Evolutionary conservation across 345 rosid species (phyloP).

Genomic region (Brassica cretica): DNA sequence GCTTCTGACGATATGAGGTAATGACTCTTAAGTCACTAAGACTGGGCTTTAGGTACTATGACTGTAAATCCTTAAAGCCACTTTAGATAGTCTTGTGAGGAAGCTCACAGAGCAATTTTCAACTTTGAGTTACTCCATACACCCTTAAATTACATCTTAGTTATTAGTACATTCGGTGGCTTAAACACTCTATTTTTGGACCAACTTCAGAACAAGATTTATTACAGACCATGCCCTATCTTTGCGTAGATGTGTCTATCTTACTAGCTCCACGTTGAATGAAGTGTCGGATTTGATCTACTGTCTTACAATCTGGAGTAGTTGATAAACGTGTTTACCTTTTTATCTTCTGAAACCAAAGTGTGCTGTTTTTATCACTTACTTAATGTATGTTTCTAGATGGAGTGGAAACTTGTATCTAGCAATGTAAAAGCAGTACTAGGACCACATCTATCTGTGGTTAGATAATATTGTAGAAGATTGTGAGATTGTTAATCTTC

Average conservation of each 20-base stretch:
- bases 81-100: background rate
- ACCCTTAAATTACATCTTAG: background rate
- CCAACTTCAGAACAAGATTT: background rate
- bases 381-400: background rate
- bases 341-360: conserved; percentile 3
- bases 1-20: conserved; percentile 92
- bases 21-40: conserved; percentile 2
- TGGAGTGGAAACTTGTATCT: conserved; percentile 22
- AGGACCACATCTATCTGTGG: conserved; percentile 23
- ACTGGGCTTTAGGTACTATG: background rate
- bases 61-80: background rate
- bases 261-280: background rate
- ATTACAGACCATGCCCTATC: background rate
- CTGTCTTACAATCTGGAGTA: background rate
- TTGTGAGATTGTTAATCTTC: background rate
- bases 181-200: conserved; percentile 3
- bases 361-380: conserved; percentile 2
- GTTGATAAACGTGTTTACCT: conserved; percentile 4
- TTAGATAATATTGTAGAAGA: background rate
- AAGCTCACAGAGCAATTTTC: background rate
- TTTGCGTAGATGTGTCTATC: background rate
- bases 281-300: background rate
- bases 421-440: background rate
- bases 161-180: background rate
- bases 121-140: background rate